A percentile compares a stretch with the other conserved stretches of the same genome.
These are phyloP conservation scores for Pterocarpus macrocarpus DNA, from an alignment of 306 rosid genomes.

Conservation along the genomic window DNA sequence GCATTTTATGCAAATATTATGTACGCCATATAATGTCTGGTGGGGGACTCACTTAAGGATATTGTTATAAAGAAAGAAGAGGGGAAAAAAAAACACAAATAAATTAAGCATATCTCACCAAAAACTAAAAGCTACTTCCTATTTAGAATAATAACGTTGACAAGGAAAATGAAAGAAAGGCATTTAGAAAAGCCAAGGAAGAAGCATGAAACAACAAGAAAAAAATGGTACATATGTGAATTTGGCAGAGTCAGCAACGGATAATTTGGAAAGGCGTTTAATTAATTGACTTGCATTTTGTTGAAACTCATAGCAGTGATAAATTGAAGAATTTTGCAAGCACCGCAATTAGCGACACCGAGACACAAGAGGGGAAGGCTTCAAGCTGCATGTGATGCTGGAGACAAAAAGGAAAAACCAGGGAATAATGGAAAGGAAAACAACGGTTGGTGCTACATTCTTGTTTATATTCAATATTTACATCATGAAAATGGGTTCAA, in stretches of 20 bases:
- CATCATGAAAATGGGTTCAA: conserved; percentile 14
- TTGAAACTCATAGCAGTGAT: neutral
- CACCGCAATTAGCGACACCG: neutral
- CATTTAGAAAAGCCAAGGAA: neutral
- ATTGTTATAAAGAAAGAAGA: neutral
- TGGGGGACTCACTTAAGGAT: conserved; percentile 12
- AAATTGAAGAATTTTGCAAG: neutral
- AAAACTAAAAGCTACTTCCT: neutral
- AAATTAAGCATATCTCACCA: conserved; percentile 8
- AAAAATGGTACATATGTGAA: neutral
- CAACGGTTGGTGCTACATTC: neutral
- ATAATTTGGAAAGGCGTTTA: too few relatives aligned
- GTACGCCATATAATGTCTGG: conserved; percentile 27
- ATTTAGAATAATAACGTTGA: too few relatives aligned
- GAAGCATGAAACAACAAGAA: neutral
- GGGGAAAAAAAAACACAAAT: neutral
- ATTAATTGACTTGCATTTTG: neutral
- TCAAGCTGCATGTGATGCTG: neutral
- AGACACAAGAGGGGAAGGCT: neutral
- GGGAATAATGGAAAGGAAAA: neutral
- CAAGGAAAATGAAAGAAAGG: neutral
- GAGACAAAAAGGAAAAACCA: neutral
- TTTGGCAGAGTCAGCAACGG: too few relatives aligned
- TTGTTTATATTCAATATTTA: neutral
- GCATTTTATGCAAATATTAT: conserved; percentile 11